A percentile compares a stretch with the other conserved stretches of the same genome.
Evolutionary conservation across 331 rosid genomes (phyloP).

Genomic region (Malus hybrid): DNA sequence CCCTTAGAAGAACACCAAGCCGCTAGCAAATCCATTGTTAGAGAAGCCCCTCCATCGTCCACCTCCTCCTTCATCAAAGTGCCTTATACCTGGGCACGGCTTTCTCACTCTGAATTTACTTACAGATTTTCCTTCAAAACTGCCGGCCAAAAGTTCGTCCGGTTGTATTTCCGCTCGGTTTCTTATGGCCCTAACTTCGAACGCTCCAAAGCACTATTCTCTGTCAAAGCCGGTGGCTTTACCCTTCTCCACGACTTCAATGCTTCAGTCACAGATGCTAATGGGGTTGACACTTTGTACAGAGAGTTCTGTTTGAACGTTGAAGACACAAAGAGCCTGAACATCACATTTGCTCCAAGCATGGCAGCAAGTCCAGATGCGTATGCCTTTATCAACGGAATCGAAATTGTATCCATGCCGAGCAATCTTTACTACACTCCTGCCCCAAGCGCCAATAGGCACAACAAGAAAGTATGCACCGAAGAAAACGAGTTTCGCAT

Average conservation of each 20-base stretch:
- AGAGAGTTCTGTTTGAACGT: conserved; percentile 13
- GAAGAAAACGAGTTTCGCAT: rapidly evolving
- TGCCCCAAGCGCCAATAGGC: no score
- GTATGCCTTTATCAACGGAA: conserved; percentile 26
- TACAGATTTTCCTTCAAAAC: background rate
- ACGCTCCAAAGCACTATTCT: conserved; percentile 19
- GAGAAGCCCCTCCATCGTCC: no score
- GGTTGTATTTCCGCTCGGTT: background rate
- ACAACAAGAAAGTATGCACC: background rate
- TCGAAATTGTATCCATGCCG: conserved; percentile 35
- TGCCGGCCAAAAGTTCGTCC: background rate
- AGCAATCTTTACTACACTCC: conserved; percentile 1
- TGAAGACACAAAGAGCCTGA: background rate
- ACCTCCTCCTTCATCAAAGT: no score
- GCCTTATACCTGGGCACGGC: background rate
- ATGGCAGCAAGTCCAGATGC: background rate
- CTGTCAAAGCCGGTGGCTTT: background rate
- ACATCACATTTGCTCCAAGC: conserved; percentile 13
- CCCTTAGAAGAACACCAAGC: no score
- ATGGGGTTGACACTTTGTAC: rapidly evolving
- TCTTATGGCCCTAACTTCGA: background rate
- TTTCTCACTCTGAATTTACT: background rate
- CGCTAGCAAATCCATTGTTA: no score
- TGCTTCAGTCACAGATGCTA: background rate
- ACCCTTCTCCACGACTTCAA: conserved; percentile 18